A percentile compares a stretch with the other conserved stretches of the same genome.
Conservation (phyloP, 2,329 filamentous ascomycete species). For the Taxawa tesnikishii region DNA sequence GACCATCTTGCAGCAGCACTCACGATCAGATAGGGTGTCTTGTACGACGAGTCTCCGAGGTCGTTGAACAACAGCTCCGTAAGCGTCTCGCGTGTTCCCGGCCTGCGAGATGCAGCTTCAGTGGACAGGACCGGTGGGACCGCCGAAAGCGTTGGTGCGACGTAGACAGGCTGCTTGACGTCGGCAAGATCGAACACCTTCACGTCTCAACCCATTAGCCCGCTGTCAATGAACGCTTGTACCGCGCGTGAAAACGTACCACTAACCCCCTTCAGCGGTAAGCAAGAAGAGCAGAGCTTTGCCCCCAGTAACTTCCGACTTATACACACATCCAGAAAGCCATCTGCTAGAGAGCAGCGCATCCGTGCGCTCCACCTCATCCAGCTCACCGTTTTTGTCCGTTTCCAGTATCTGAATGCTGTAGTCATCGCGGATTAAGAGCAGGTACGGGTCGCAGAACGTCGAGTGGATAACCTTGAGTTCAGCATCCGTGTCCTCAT, state of each 20-base stretch:
- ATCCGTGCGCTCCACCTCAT: constrained; percentile 60
- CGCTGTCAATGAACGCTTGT: neutral
- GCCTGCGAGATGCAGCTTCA: constrained; percentile 58
- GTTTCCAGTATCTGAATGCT: constrained; percentile 70
- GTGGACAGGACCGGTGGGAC: constrained; percentile 63
- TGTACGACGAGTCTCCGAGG: constrained; percentile 61
- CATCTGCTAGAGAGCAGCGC: constrained; percentile 54
- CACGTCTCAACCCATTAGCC: constrained; percentile 1
- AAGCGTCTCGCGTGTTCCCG: constrained; percentile 58
- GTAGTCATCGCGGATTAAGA: constrained; percentile 73
- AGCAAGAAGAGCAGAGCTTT: constrained; percentile 66
- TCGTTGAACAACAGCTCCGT: constrained; percentile 75
- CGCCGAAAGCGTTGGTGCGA: constrained; percentile 64
- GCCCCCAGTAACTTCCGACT: constrained; percentile 40
- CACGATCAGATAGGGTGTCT: constrained; percentile 71
- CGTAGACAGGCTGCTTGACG: constrained; percentile 57
- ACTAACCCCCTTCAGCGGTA: constrained; percentile 58
- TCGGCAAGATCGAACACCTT: constrained; percentile 69
- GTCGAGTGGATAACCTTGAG: constrained; percentile 67
- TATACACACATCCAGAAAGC: constrained; percentile 73
- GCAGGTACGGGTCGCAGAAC: constrained; percentile 74
- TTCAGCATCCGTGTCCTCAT: constrained; percentile 77
- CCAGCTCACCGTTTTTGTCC: constrained; percentile 70
- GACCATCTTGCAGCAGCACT: no score
- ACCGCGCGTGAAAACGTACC: constrained; percentile 45